A percentile compares a stretch with the other conserved stretches of the same genome.
These are phyloP conservation scores for Blumeriella jaapii DNA, from an alignment of 2,329 filamentous ascomycete genomes.

Conservation along the genomic window DNA sequence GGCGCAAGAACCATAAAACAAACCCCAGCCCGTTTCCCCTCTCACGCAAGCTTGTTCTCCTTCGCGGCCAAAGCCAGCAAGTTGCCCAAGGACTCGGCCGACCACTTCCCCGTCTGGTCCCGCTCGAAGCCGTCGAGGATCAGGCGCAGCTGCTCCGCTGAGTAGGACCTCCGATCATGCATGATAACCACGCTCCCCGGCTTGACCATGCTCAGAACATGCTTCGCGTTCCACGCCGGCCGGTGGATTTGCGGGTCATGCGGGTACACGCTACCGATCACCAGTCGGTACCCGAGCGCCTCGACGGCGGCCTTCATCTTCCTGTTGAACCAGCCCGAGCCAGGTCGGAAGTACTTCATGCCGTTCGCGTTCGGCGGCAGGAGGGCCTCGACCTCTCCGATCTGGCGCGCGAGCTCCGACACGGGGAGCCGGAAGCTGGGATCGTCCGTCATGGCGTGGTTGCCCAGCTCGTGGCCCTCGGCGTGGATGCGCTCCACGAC, in stretches of 20 bases:
- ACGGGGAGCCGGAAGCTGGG: conserved; percentile 52
- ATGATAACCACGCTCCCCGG: conserved; percentile 75
- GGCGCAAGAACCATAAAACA: not conserved
- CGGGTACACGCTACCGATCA: conserved; percentile 78
- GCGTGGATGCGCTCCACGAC: conserved; percentile 46
- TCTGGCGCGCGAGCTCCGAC: conserved; percentile 48
- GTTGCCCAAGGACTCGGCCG: conserved; percentile 58
- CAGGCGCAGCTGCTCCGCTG: conserved; percentile 60
- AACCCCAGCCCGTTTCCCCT: not conserved
- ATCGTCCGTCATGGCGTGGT: conserved; percentile 86
- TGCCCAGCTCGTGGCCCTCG: conserved; percentile 62
- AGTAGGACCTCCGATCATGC: conserved; percentile 79
- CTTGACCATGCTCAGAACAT: conserved; percentile 68
- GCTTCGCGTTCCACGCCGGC: conserved; percentile 58
- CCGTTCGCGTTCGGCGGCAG: conserved; percentile 38
- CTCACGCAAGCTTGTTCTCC: conserved; percentile 9
- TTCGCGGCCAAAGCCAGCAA: conserved; percentile 35
- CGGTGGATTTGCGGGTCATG: conserved; percentile 79
- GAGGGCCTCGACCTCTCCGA: conserved; percentile 49
- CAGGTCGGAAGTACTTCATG: conserved; percentile 64
- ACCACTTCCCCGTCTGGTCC: conserved; percentile 57
- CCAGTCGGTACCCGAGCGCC: conserved; percentile 55
- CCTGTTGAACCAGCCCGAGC: conserved; percentile 70
- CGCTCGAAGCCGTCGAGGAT: conserved; percentile 65
- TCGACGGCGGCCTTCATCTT: conserved; percentile 52